Conservation (phyloP, 192 early-diverging fungal species). For the Jimgerdemannia lactiflua region DNA sequence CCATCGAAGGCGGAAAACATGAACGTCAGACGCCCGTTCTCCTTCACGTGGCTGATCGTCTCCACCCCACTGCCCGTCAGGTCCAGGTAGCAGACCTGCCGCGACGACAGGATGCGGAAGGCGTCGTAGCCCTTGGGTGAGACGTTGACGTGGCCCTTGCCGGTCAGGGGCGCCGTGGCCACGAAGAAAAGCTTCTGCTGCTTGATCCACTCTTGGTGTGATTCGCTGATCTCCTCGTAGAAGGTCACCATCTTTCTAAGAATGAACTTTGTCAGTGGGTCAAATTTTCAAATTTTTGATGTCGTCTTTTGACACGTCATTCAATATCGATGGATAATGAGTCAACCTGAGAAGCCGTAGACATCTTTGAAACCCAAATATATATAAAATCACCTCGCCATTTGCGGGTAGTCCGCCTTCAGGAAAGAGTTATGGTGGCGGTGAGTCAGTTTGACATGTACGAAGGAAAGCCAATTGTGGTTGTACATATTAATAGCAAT, state of each 20-base stretch:
- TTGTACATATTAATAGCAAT: too few relatives aligned
- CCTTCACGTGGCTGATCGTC: constrained; percentile 60
- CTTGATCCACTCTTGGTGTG: constrained; percentile 47
- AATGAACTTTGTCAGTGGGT: too few relatives aligned
- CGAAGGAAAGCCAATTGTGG: too few relatives aligned
- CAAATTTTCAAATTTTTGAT: too few relatives aligned
- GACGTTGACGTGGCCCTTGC: constrained; percentile 49
- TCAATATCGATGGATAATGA: too few relatives aligned
- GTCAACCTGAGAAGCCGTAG: too few relatives aligned
- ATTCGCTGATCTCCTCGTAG: constrained; percentile 36
- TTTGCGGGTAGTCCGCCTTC: too few relatives aligned
- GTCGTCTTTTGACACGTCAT: too few relatives aligned
- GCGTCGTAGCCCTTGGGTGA: constrained; percentile 62
- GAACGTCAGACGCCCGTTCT: constrained; percentile 62
- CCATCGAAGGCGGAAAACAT: constrained; percentile 70
- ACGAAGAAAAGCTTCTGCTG: constrained; percentile 61
- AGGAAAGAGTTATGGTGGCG: too few relatives aligned
- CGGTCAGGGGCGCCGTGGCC: constrained; percentile 48
- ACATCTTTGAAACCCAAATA: too few relatives aligned
- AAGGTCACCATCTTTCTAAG: constrained; percentile 41
- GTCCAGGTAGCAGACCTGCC: constrained; percentile 37
- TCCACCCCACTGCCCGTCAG: constrained; percentile 49
- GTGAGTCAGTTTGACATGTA: too few relatives aligned
- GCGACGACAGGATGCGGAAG: constrained; percentile 41
- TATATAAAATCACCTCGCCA: too few relatives aligned